Evolutionary conservation across 176 grass and related monocot species (phyloP).

Genomic region (Bromus sterilis): DNA sequence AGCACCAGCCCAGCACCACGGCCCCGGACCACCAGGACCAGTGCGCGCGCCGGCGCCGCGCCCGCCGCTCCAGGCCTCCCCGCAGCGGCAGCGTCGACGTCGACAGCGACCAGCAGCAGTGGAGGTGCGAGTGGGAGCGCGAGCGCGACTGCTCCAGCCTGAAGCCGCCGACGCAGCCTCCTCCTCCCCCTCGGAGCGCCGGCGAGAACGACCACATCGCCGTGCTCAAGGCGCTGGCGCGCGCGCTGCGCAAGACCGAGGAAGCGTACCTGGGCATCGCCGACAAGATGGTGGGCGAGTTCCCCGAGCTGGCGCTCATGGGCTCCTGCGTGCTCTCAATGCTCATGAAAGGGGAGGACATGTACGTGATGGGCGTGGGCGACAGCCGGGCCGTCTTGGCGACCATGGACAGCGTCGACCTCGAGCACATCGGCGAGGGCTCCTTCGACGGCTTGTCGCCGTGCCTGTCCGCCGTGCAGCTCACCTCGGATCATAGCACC

Average conservation of each 20-base stretch:
- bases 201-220: conserved; percentile 50
- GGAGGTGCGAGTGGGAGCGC: conserved; percentile 43
- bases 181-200: neutral
- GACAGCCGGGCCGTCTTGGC: conserved; percentile 90
- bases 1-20: conserved; percentile 18
- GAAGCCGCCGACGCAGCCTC: conserved; percentile 21
- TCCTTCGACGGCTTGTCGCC: conserved; percentile 42
- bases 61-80: conserved; percentile 1
- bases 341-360: conserved; percentile 85
- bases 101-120: conserved; percentile 10
- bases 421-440: conserved; percentile 51
- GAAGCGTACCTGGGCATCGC: conserved; percentile 64
- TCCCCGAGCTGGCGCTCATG: conserved; percentile 90
- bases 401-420: conserved; percentile 40
- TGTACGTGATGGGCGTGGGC: conserved; percentile 96
- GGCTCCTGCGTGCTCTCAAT: conserved; percentile 85
- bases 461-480: conserved; percentile 59
- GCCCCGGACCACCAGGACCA: conserved; percentile 15
- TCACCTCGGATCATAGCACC: conserved; percentile 93
- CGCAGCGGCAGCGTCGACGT: conserved; percentile 13
- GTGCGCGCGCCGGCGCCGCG: conserved; percentile 3
- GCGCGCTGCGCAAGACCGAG: conserved; percentile 70
- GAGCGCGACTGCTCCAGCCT: conserved; percentile 37
- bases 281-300: conserved; percentile 67
- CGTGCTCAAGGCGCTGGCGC: conserved; percentile 73